Percentiles rank a stretch among this genome's conserved stretches.
Evolutionary conservation across 2,329 filamentous ascomycete genomes (phyloP).

Genomic region (Aspergillus sp.): DNA sequence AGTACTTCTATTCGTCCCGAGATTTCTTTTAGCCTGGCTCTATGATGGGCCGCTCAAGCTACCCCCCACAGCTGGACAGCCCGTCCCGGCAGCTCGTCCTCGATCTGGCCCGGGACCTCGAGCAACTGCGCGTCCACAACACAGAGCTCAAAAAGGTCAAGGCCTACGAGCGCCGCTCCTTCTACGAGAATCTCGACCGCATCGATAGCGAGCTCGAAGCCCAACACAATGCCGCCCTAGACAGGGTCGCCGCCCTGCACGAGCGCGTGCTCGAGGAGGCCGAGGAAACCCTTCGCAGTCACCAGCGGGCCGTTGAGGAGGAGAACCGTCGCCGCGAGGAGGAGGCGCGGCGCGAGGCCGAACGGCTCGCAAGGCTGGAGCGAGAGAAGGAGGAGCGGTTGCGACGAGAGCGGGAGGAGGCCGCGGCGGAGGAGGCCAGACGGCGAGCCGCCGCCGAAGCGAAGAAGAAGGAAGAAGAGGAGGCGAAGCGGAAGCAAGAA

Average conservation of each 20-base stretch:
- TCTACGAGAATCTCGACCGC: slow-evolving; percentile 61
- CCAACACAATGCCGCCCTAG: slow-evolving; percentile 64
- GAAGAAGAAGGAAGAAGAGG: slow-evolving; percentile 32
- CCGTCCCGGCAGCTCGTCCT: slow-evolving; percentile 40
- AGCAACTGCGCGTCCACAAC: slow-evolving; percentile 42
- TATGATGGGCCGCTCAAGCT: slow-evolving; percentile 30
- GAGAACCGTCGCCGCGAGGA: slow-evolving; percentile 37
- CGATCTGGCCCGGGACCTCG: slow-evolving; percentile 41
- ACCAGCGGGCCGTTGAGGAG: slow-evolving; percentile 41
- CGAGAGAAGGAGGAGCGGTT: slow-evolving; percentile 32
- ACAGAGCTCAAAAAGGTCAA: slow-evolving; percentile 44
- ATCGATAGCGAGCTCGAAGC: slow-evolving; percentile 63
- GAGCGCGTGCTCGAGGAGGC: slow-evolving; percentile 61
- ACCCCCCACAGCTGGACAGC: slow-evolving; percentile 34
- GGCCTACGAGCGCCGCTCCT: slow-evolving; percentile 42
- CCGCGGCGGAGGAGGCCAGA: slow-evolving; percentile 40
- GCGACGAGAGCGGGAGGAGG: slow-evolving; percentile 33
- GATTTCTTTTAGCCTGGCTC: not conserved
- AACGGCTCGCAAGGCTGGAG: slow-evolving; percentile 26
- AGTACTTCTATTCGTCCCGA: not conserved
- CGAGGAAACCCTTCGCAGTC: slow-evolving; percentile 52
- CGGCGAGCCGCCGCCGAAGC: slow-evolving; percentile 34
- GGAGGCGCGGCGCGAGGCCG: slow-evolving; percentile 32
- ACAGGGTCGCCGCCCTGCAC: slow-evolving; percentile 64
- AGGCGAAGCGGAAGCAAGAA: slow-evolving; percentile 27